These are phyloP conservation scores for Hypoxylon fragiforme DNA, from an alignment of 495 filamentous ascomycete genomes.

Conservation along the genomic window DNA sequence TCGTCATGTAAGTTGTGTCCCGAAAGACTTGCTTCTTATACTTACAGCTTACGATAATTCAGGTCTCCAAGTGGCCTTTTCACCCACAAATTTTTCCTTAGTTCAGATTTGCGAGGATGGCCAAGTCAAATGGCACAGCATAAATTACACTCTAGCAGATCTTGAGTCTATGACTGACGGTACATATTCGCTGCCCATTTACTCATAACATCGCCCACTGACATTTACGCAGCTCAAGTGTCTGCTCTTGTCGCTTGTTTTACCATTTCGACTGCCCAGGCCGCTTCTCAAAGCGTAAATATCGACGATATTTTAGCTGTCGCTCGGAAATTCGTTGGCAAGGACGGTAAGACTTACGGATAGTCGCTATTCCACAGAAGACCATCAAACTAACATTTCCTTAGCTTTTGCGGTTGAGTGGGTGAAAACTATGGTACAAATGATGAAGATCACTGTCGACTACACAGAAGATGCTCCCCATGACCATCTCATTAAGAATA, in stretches of 20 bases:
- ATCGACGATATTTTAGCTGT: constrained; percentile 75
- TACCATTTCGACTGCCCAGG: constrained; percentile 59
- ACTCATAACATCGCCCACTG: not conserved
- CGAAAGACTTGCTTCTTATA: not conserved
- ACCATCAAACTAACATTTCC: constrained; percentile 41
- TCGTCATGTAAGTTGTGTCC: constrained; percentile 29
- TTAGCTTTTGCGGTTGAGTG: constrained; percentile 55
- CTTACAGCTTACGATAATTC: constrained; percentile 27
- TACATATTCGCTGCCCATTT: constrained; percentile 38
- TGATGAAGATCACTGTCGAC: constrained; percentile 68
- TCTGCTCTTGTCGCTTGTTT: constrained; percentile 61
- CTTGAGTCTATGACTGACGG: constrained; percentile 44
- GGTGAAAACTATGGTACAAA: constrained; percentile 66
- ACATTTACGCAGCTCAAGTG: constrained; percentile 46
- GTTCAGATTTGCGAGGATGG: constrained; percentile 67
- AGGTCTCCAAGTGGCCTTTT: constrained; percentile 71
- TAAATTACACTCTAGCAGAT: constrained; percentile 58
- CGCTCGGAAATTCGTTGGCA: constrained; percentile 54
- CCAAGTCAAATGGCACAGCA: constrained; percentile 61
- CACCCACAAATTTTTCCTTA: constrained; percentile 71
- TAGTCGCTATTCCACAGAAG: not conserved
- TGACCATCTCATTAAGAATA: constrained; percentile 70
- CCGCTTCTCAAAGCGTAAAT: constrained; percentile 46
- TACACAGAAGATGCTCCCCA: constrained; percentile 69
- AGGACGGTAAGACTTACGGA: constrained; percentile 34